Evolutionary conservation across 345 rosid genomes (phyloP).

Genomic region (Salix udensis): DNA sequence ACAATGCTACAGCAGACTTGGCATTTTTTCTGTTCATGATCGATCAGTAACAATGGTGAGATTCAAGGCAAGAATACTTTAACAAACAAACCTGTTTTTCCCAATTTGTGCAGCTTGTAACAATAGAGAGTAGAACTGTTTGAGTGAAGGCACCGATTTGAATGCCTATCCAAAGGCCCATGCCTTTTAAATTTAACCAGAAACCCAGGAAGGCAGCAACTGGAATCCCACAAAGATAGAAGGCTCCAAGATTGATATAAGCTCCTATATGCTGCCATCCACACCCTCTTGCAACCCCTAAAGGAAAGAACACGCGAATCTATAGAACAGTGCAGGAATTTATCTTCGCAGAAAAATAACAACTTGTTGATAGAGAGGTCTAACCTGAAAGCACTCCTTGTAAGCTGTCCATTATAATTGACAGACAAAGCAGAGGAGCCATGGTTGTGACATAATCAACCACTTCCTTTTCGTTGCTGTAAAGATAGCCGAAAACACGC

Average conservation of each 20-base stretch:
- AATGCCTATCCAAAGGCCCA: conserved; percentile 25
- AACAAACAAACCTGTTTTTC: conserved; percentile 15
- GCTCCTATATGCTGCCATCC: conserved; percentile 27
- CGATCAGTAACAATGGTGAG: not conserved
- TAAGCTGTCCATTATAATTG: conserved; percentile 22
- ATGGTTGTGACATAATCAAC: conserved; percentile 21
- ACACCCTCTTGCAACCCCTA: conserved; percentile 21
- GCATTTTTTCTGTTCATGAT: not conserved
- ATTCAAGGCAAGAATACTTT: not conserved
- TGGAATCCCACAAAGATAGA: conserved; percentile 22
- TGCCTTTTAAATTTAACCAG: conserved; percentile 16
- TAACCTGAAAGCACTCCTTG: conserved; percentile 27
- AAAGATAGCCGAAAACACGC: conserved; percentile 15
- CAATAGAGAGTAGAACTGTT: conserved; percentile 3
- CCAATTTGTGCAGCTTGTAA: conserved; percentile 13
- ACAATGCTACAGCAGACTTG: not conserved
- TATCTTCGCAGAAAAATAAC: not conserved
- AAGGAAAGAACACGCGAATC: not conserved
- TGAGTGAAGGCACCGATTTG: conserved; percentile 16
- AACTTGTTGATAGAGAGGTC: not conserved
- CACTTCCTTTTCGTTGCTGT: conserved; percentile 25
- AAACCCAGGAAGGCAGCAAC: conserved; percentile 22
- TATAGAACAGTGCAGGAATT: not conserved
- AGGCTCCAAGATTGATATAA: conserved; percentile 18
- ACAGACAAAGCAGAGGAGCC: conserved; percentile 24